Conservation (phyloP, 2,329 filamentous ascomycete species). For the Parafenestella ontariensis region DNA sequence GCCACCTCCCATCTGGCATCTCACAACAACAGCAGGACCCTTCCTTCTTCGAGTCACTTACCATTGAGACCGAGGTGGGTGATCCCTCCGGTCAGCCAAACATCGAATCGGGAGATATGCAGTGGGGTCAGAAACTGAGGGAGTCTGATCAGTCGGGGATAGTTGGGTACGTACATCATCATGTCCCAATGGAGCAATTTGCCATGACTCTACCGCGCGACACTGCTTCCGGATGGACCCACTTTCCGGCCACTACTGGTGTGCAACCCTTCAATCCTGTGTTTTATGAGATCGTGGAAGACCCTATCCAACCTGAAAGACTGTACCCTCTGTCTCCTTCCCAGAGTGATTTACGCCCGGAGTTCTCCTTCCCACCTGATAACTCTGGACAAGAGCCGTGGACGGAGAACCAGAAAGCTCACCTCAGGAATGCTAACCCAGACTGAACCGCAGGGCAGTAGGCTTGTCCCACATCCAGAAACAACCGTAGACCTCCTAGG, state of each 20-base stretch:
- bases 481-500: too few relatives aligned
- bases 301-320: not conserved
- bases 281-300: not conserved
- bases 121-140: not conserved
- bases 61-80: not conserved
- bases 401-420: not conserved
- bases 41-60: not conserved
- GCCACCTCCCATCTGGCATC: not conserved
- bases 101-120: not conserved
- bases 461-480: too few relatives aligned
- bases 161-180: conserved; percentile 9
- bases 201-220: not conserved
- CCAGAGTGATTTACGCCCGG: not conserved
- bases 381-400: not conserved
- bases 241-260: not conserved
- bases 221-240: not conserved
- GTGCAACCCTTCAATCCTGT: not conserved
- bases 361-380: not conserved
- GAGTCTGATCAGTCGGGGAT: not conserved
- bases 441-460: not conserved
- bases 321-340: not conserved
- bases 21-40: not conserved
- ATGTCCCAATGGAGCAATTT: not conserved
- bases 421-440: not conserved
- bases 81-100: not conserved